phyloP scores from a whole-genome alignment of 345 rosid species.

The Euphorbia pulcherrima region DNA sequence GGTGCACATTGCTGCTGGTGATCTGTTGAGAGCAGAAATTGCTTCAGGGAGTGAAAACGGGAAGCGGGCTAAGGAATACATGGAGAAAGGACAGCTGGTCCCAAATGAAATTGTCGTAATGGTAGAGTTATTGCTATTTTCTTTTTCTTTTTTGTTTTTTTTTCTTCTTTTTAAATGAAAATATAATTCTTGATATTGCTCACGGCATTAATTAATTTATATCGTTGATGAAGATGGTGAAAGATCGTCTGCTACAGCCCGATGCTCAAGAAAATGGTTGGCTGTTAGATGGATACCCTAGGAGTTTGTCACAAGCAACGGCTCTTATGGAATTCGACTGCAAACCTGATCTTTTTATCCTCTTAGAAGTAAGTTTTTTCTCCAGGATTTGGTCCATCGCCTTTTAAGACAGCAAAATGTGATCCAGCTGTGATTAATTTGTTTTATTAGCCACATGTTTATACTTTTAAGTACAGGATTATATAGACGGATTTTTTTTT shows the following conservation, averaged over 20 bases:
- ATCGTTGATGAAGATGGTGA: constrained; percentile 62
- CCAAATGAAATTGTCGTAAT: constrained; percentile 74
- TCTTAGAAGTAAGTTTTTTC: constrained; percentile 57
- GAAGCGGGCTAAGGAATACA: constrained; percentile 65
- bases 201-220: constrained; percentile 14
- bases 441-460: neutral
- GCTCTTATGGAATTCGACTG: constrained; percentile 66
- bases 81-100: constrained; percentile 82
- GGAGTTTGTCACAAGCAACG: constrained; percentile 82
- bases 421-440: neutral
- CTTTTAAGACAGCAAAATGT: neutral
- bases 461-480: neutral
- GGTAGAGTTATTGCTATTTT: constrained; percentile 29
- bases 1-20: constrained; percentile 93
- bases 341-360: constrained; percentile 77
- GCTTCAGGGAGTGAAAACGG: constrained; percentile 84
- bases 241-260: constrained; percentile 62
- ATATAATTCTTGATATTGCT: neutral
- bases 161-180: neutral
- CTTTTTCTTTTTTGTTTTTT: neutral
- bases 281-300: constrained; percentile 97
- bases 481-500: neutral
- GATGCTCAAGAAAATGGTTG: constrained; percentile 81
- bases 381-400: neutral
- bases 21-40: constrained; percentile 73